A percentile compares a stretch with the other conserved stretches of the same genome.
Evolutionary conservation across 148 eudicot genomes (phyloP).

Genomic region (Rheum nobile): DNA sequence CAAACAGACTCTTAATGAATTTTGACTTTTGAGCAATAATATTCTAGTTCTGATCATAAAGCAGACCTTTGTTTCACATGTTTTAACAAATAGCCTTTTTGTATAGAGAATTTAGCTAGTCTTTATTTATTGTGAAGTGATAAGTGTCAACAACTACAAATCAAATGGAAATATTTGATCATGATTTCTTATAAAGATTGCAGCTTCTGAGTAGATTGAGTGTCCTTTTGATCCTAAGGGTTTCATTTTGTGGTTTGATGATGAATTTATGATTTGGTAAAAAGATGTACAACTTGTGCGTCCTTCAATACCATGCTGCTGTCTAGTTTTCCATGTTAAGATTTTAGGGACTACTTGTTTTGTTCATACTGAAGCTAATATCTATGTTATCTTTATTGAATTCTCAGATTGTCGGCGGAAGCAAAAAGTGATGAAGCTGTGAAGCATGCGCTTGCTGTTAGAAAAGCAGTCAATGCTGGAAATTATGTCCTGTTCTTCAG

Average conservation of each 20-base stretch:
- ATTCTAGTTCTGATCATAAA: background rate
- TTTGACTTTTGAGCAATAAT: background rate
- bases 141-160: background rate
- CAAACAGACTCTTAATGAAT: background rate
- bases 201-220: background rate
- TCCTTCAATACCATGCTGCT: background rate
- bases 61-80: background rate
- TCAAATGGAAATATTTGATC: background rate
- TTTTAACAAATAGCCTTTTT: background rate
- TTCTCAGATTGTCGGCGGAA: constrained; percentile 62
- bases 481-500: constrained; percentile 81
- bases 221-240: background rate
- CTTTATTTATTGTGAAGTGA: background rate
- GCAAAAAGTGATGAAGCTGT: constrained; percentile 67
- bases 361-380: background rate
- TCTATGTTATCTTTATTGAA: constrained; percentile 8
- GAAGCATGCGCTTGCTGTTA: constrained; percentile 87
- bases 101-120: background rate
- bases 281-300: background rate
- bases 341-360: background rate
- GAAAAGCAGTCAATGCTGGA: constrained; percentile 77
- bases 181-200: background rate
- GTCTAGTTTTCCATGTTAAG: background rate
- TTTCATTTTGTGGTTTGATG: background rate
- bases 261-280: background rate